These are phyloP conservation scores for Debaryomyces subglobosus DNA, from an alignment of 1,139 yeast genomes.

Conservation along the genomic window DNA sequence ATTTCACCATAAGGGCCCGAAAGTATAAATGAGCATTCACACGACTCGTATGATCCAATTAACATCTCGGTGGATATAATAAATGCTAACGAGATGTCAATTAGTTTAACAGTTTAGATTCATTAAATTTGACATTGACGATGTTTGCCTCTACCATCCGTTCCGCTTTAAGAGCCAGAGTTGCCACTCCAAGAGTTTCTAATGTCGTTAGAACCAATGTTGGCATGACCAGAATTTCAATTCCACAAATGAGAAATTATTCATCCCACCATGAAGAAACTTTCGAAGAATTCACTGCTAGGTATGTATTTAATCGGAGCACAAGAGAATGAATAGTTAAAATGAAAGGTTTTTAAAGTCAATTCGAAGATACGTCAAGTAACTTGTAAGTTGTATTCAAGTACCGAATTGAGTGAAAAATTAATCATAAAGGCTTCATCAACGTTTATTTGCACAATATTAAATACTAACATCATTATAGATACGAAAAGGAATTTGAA, in stretches of 20 bases:
- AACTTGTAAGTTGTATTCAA: neutral
- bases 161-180: slow-evolving; percentile 54
- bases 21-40: slow-evolving; percentile 4
- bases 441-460: neutral
- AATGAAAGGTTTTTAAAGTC: neutral
- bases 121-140: slow-evolving; percentile 7
- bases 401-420: neutral
- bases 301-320: slow-evolving; percentile 40
- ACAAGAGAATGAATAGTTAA: neutral
- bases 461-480: slow-evolving; percentile 35
- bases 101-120: neutral
- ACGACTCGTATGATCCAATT: slow-evolving; percentile 20
- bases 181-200: slow-evolving; percentile 29
- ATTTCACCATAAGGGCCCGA: neutral
- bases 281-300: slow-evolving; percentile 90
- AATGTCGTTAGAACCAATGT: slow-evolving; percentile 28
- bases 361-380: neutral
- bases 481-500: slow-evolving; percentile 95
- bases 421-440: neutral
- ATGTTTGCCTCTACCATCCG: slow-evolving; percentile 58
- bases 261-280: slow-evolving; percentile 87
- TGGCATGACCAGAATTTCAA: slow-evolving; percentile 15
- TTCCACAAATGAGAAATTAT: slow-evolving; percentile 57
- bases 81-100: slow-evolving; percentile 3
- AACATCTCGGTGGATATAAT: slow-evolving; percentile 13